Evolutionary conservation across 2,329 filamentous ascomycete genomes (phyloP), one percentile per base, ranked within the genome.

Genomic region (Cordyceps tenuipes): DNA sequence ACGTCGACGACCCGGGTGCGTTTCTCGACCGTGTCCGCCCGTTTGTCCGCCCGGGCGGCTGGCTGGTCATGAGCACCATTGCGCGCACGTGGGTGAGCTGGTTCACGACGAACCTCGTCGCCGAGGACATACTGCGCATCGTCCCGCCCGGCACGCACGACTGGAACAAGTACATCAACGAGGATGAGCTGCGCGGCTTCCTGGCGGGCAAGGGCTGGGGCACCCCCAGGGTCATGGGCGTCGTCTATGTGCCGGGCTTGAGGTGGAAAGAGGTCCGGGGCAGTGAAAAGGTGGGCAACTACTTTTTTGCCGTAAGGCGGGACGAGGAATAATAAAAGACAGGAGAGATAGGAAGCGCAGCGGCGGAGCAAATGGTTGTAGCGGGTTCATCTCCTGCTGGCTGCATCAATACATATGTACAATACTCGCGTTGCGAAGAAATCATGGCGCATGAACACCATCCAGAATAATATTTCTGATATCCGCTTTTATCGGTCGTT

Each of bases 81-180:
- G 89, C 94, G 55, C 81, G 94, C 64, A 96, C 91, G 1, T 89
- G 90, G 82, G 85, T 85, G 63, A 94, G 90, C 66, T 99, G 91
- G 87, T 74, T 97, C 51, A 91, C 93, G 13, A 99, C 95, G 3
- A 96, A 96, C 68, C 77, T 97, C 26, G 81, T 96, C 64, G 94
- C 94, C 0, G 94, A 99, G 76, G 90, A 94, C 75, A 71, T 97
- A 61, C 68, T 96, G 70, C 80, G 89, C 5, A 90, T 97, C 63
- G 94, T 99, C 60, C 94, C 94, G 10, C 84, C 83, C 64, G 94
- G 94, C 1, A 99, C 94, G 51, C 94, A 99, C 75, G 91, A 97
- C 72, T 99, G 94, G 94, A 80, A 81, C 63, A 96, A 97, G 77
- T 99, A 97, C 75, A 87, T 99, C 65, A 94, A 97, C 70, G 89